These are phyloP conservation scores for Houttuynia cordata DNA, from an alignment of 164 flowering plant species.

Conservation along the genomic window DNA sequence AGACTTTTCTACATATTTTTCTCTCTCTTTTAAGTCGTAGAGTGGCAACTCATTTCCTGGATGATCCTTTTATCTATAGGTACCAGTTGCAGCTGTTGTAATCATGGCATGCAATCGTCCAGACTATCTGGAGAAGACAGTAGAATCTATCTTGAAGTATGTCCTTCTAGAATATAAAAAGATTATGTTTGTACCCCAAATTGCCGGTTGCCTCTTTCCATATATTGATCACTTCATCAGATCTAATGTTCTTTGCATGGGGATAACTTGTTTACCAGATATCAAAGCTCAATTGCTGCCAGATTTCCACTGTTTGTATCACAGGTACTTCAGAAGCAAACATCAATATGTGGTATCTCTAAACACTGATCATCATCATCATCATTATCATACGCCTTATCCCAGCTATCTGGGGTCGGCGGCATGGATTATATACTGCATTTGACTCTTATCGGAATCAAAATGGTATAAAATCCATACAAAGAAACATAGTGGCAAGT, in stretches of 20 bases:
- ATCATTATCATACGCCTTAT: too few species aligned
- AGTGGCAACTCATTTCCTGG: background rate
- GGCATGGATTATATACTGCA: too few species aligned
- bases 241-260: background rate
- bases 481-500: too few species aligned
- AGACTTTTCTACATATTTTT: background rate
- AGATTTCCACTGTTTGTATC: conserved; percentile 91
- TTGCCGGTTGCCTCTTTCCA: background rate
- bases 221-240: too few species aligned
- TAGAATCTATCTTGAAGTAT: conserved; percentile 75
- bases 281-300: conserved; percentile 65
- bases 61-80: conserved; percentile 21
- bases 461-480: too few species aligned
- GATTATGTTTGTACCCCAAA: background rate
- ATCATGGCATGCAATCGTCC: conserved; percentile 99
- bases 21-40: background rate
- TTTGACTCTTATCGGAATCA: too few species aligned
- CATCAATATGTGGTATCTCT: background rate
- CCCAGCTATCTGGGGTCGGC: too few species aligned
- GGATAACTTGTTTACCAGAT: conserved; percentile 27
- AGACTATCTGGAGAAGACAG: conserved; percentile 84
- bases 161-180: background rate
- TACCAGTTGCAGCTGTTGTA: conserved; percentile 89
- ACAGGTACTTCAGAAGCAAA: conserved; percentile 42
- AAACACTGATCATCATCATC: background rate